Percentiles rank a stretch among this genome's conserved stretches.
phyloP scores from a whole-genome alignment of 2,329 filamentous ascomycete genomes.

The Pseudogymnoascus sp. region DNA sequence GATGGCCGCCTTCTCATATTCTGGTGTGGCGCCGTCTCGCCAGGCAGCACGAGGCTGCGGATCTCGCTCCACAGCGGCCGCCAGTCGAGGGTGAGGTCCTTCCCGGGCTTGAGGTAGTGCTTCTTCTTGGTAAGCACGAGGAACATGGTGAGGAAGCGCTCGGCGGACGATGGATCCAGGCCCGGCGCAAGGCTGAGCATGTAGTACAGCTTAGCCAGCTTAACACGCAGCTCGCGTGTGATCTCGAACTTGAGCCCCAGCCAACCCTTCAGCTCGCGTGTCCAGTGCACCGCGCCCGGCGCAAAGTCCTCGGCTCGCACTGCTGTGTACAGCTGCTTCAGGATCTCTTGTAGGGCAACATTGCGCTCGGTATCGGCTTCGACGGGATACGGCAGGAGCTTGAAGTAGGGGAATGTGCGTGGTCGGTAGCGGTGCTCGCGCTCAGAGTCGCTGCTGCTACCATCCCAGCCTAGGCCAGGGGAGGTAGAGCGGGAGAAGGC shows the following conservation, averaged over 20 bases:
- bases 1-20: conserved; percentile 45
- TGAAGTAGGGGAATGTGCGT: conserved; percentile 87
- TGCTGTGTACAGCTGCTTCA: conserved; percentile 88
- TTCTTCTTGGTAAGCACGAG: conserved; percentile 92
- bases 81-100: conserved; percentile 91
- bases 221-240: conserved; percentile 71
- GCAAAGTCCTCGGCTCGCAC: conserved; percentile 90
- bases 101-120: conserved; percentile 84
- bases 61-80: conserved; percentile 85
- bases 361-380: conserved; percentile 75
- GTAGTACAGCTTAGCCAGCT: conserved; percentile 86
- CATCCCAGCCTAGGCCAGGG: conserved; percentile 54
- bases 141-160: conserved; percentile 95
- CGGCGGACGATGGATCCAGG: conserved; percentile 70
- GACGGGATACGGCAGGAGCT: conserved; percentile 78
- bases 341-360: conserved; percentile 72
- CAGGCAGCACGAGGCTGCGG: conserved; percentile 80
- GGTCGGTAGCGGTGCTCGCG: conserved; percentile 63
- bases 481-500: conserved; percentile 81
- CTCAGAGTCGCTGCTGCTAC: conserved; percentile 38
- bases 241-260: conserved; percentile 96
- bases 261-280: conserved; percentile 91
- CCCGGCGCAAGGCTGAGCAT: conserved; percentile 87
- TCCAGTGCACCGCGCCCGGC: conserved; percentile 92
- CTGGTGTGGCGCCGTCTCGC: conserved; percentile 65